Base-by-base conservation (phyloP, 2,329 filamentous ascomycete genomes). In the Pyricularia sp. region DNA sequence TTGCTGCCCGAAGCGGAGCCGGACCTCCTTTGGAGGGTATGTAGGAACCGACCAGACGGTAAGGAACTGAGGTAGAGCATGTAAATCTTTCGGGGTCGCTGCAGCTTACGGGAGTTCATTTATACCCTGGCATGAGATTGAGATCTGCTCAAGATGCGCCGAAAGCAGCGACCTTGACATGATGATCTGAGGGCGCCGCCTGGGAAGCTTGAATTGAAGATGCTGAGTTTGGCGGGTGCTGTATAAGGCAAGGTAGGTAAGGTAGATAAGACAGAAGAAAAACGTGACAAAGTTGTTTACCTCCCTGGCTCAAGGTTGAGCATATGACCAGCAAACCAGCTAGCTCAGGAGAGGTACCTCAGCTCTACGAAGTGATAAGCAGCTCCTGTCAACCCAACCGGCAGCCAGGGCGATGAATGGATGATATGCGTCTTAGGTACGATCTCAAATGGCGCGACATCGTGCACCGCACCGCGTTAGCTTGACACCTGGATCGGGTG, bases 61-160 rank as follows among this genome's bases (percentile, higher is more conserved):
- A 63, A 28, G 25, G 26, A 12, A 63, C 23, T 28, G 23, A 63
- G 25, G 59, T 26, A 28, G 7, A 30, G 12, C 2, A 26, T 25
- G 17, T 26, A 17, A 26, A 28, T 63, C 5, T 28, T 63, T 28
- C 6, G 59, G n/a, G 28, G 31, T 28, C 58, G 30, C 31, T 63
- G 10, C 1, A 28, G 28, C 87, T 71, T 81, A 93, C 91, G 90
- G 90, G 23, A 94, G 85, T 67, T 89, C 88, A 70, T 90, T 86
- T 72, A 94, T 93, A 69, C 90, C 89, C 77, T 89, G 86, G 71
- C 91, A 91, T n/a, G 89, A 93, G 73, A 90, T 85, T 67, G 85
- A 81, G 69, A 94, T 93, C 78, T 93, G 91, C 81, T 93, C 91
- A 30, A 94, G 84, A 76, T 94, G 91, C 58, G 84, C 86, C 9